Conservation (phyloP, 306 rosid species). For the Castanospermum australe region DNA sequence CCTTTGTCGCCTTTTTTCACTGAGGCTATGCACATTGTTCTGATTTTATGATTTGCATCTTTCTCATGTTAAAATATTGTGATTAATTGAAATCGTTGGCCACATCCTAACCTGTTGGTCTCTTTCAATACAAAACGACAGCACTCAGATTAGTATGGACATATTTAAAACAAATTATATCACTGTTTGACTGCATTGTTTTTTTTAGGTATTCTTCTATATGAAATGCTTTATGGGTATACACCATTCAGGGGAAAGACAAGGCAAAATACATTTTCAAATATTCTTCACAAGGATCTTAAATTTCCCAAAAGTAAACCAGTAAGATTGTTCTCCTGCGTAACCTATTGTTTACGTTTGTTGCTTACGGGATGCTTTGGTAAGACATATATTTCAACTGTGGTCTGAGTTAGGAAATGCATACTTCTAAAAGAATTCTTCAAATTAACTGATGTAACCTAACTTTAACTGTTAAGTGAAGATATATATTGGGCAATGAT, state of each 20-base stretch:
- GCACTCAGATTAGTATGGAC: background rate
- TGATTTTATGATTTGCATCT: background rate
- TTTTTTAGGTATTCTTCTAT: constrained; percentile 70
- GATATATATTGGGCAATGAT: no score
- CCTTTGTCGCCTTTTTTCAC: background rate
- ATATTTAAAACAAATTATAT: background rate
- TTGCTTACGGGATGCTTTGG: background rate
- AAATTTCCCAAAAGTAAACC: constrained; percentile 79
- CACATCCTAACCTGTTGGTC: background rate
- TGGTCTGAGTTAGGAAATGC: background rate
- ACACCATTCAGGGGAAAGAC: constrained; percentile 95
- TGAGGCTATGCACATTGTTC: background rate
- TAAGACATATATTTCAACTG: background rate
- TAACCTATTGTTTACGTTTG: background rate
- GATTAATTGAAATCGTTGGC: background rate
- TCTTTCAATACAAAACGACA: background rate
- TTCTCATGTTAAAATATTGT: background rate
- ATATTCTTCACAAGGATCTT: constrained; percentile 94
- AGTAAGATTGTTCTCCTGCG: constrained; percentile 41
- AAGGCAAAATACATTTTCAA: constrained; percentile 88
- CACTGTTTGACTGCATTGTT: background rate
- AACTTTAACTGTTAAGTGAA: no score
- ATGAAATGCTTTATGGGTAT: constrained; percentile 90
- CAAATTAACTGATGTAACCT: background rate
- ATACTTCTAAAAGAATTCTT: background rate